These are phyloP conservation scores for Fraxinus latifolia DNA, from an alignment of 305 asterid genomes.

Conservation along the genomic window DNA sequence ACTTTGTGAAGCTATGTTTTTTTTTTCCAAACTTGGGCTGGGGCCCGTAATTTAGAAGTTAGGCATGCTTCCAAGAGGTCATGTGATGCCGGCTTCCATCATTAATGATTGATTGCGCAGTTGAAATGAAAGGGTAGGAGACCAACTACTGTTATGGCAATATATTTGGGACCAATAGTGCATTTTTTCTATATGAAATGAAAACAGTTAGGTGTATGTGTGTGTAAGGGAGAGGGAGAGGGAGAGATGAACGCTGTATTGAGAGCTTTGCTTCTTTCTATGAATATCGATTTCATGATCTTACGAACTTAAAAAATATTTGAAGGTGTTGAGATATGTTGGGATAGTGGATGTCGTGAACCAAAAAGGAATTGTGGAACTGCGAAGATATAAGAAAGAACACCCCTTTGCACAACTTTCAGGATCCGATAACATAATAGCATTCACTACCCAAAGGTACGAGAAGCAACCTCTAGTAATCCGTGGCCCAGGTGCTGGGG, in stretches of 20 bases:
- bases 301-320: conserved; percentile 21
- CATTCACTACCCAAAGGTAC: conserved; percentile 94
- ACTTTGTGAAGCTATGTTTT: not conserved
- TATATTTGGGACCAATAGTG: not conserved
- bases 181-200: not conserved
- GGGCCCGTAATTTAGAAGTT: not conserved
- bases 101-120: not conserved
- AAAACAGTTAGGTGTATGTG: not conserved
- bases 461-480: conserved; percentile 78
- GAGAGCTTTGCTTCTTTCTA: not conserved
- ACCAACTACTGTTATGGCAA: not conserved
- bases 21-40: not conserved
- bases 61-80: not conserved
- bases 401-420: conserved; percentile 93
- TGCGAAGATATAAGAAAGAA: conserved; percentile 73
- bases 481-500: conserved; percentile 99
- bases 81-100: not conserved
- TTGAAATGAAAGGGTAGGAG: not conserved
- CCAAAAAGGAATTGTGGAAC: conserved; percentile 72
- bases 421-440: conserved; percentile 92
- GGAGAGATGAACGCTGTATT: not conserved
- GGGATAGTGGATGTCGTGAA: conserved; percentile 88
- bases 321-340: conserved; percentile 89
- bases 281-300: conserved; percentile 16
- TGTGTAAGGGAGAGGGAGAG: not conserved